phyloP scores from a whole-genome alignment of 192 early-diverging fungal species.

The Rhizophagus prolifer region DNA sequence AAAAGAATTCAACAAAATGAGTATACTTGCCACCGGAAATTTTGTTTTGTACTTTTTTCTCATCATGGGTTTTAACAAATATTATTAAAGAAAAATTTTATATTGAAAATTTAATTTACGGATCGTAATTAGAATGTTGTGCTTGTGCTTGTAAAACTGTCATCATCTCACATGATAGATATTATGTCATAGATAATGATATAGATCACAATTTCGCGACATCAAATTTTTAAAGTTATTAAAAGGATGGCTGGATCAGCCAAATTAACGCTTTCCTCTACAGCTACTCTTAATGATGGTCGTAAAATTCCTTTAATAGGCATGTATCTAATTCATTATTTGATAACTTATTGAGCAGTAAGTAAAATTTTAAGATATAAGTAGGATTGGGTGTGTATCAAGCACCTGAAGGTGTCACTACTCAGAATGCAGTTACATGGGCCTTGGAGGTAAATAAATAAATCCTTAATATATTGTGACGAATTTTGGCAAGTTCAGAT shows the following conservation, averaged over 20 bases:
- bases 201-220: not conserved
- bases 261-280: not conserved
- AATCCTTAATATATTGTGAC: not conserved
- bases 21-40: slow-evolving; percentile 81
- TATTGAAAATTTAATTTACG: not conserved
- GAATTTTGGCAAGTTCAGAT: not conserved
- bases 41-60: slow-evolving; percentile 90
- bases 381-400: not conserved
- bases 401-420: not conserved
- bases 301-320: not conserved
- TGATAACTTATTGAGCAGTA: not conserved
- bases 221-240: not conserved
- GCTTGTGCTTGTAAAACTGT: too few relatives aligned
- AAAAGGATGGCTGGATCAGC: not conserved
- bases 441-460: not conserved
- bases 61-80: slow-evolving; percentile 46
- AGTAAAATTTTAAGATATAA: not conserved
- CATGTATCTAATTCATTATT: not conserved
- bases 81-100: not conserved
- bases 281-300: not conserved
- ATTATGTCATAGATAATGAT: too few relatives aligned
- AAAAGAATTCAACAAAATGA: not conserved
- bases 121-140: too few relatives aligned
- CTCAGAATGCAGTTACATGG: not conserved
- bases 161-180: too few relatives aligned